phyloP scores from a whole-genome alignment of 2,329 filamentous ascomycete species.

The Byssochlamys sp. region DNA sequence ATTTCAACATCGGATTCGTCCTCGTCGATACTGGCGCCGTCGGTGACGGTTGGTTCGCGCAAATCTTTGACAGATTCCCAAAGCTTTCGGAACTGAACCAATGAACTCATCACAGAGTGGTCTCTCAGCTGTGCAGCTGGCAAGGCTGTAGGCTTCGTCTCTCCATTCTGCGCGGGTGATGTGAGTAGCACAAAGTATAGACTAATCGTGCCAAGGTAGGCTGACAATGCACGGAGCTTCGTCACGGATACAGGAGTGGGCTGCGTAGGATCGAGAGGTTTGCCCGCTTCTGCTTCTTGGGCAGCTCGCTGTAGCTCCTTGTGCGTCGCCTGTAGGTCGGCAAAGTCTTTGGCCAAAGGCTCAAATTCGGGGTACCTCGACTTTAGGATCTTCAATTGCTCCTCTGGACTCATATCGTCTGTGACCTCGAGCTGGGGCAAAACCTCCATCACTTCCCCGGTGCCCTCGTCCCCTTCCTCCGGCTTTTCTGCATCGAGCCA shows the following conservation, averaged over 20 bases:
- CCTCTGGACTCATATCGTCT: conserved; percentile 64
- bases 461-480: conserved; percentile 37
- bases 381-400: conserved; percentile 65
- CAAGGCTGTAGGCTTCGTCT: conserved; percentile 49
- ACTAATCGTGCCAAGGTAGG: conserved; percentile 75
- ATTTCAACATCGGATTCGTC: conserved; percentile 16
- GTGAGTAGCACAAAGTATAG: conserved; percentile 95
- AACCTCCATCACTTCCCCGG: conserved; percentile 69
- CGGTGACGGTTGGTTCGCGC: conserved; percentile 39
- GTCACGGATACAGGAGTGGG: conserved; percentile 49
- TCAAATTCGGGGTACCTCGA: conserved; percentile 87
- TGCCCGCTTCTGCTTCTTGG: conserved; percentile 42
- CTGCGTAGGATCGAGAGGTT: conserved; percentile 29
- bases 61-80: conserved; percentile 68
- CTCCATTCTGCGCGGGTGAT: conserved; percentile 57
- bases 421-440: conserved; percentile 74
- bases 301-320: conserved; percentile 53
- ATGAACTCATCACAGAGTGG: conserved; percentile 78
- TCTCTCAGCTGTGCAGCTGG: conserved; percentile 73
- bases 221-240: conserved; percentile 70
- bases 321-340: conserved; percentile 55
- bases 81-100: conserved; percentile 68
- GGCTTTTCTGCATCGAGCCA: conserved; percentile 56
- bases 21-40: conserved; percentile 10
- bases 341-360: conserved; percentile 69